Base-by-base conservation (phyloP, 345 rosid species). In the Reutealis trisperma region DNA sequence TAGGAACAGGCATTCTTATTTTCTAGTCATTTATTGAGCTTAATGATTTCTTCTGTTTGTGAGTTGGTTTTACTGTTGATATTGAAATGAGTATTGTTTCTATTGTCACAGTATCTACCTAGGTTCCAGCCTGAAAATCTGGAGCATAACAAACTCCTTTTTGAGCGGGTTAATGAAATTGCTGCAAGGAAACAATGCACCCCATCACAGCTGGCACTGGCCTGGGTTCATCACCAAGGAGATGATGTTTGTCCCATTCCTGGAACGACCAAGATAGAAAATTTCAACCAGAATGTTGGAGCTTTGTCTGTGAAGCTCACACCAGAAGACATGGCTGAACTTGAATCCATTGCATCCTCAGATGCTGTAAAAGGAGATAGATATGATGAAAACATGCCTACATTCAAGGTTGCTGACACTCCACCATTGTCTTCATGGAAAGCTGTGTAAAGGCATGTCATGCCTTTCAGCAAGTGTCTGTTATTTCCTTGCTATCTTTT, bases 211-310 rank as follows among this genome's bases (percentile, higher is more conserved):
- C 83, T 92, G 63, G 95, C 94, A n/a, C 78, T 91, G 1, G 89
- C 92, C n/a, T 92, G 91, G 97, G 80, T 90, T 51, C 94, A 90
- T 79, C 90, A 85, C 80, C 90, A 84, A 32, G 91, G 94, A 52
- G 84, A 83, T 2, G 93, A 91, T 34, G 89, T 91, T 0, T 87
- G 91, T 25, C 92, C 89, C 70, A 91, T 91, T 76, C 93, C 91
- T 2, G 89, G 89, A 75, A 88, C 92, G 45, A 88, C 90, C 32
- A 88, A 85, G 84, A 83, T 87, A 0, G 89, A 86, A 75, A 92
- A 92, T 82, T 78, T 91, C 55, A 81, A 84, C 60, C 87, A 84
- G 78, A 91, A 91, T 78, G 81, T 87, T 6, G 88, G 84, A 63
- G 93, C 91, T 79, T 73, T 91, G 75, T 84, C 87, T 1, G 85